phyloP scores from a whole-genome alignment of 192 early-diverging fungal species.

The Gamsiella multidivaricata region DNA sequence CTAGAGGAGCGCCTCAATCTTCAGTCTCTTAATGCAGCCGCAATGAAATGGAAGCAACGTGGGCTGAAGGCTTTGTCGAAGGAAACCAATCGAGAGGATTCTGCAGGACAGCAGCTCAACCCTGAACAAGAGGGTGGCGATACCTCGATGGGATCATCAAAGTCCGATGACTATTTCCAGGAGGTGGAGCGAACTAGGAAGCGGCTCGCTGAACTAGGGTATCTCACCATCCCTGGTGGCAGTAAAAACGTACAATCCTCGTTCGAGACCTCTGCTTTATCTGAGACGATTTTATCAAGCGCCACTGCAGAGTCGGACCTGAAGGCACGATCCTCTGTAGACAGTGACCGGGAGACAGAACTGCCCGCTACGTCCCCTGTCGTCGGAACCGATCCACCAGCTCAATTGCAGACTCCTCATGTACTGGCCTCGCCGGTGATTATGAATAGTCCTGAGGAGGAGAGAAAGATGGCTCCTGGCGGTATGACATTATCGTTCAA shows the following conservation, averaged over 20 bases:
- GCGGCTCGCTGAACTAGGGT: conserved; percentile 4
- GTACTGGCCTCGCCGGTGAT: conserved; percentile 10
- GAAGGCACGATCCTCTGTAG: too few relatives aligned
- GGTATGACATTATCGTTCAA: not conserved
- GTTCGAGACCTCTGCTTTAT: too few relatives aligned
- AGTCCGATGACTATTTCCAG: conserved; percentile 9
- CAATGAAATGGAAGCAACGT: conserved; percentile 15
- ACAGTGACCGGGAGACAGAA: too few relatives aligned
- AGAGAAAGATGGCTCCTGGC: not conserved
- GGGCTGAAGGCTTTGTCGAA: not conserved
- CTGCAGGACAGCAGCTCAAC: not conserved
- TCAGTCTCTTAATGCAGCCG: conserved; percentile 17
- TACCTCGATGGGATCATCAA: not conserved
- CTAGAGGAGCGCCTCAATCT: conserved; percentile 16
- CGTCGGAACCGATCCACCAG: too few relatives aligned
- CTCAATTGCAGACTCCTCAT: not conserved
- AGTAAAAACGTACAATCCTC: not conserved
- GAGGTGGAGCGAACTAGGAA: conserved; percentile 17
- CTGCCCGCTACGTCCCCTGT: too few relatives aligned
- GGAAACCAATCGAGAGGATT: not conserved
- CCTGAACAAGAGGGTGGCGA: too few relatives aligned
- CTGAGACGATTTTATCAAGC: too few relatives aligned
- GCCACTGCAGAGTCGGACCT: not conserved
- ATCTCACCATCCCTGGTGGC: not conserved
- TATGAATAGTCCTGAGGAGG: not conserved